Conservation (phyloP, 306 rosid genomes). For the Ochetophila trinervis region DNA sequence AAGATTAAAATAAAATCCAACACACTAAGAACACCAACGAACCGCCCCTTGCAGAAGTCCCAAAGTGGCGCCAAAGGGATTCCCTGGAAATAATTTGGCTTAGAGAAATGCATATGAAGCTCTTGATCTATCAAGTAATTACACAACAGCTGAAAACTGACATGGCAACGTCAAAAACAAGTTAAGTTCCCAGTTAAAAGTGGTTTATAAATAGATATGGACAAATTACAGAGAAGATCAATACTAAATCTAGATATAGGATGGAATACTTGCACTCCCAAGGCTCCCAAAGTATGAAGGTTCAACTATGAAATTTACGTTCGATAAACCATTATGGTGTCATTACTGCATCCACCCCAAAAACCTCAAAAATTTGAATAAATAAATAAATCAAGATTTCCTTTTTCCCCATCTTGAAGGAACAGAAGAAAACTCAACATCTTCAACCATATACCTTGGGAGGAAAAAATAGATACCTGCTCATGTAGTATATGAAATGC, state of each 20-base stretch:
- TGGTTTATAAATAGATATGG: too few relatives aligned
- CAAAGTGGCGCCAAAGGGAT: constrained; percentile 95
- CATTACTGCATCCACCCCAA: not conserved
- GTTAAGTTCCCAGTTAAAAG: too few relatives aligned
- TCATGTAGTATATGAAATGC: constrained; percentile 95
- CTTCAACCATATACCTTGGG: not conserved
- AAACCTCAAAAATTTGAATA: not conserved
- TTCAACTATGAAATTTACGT: not conserved
- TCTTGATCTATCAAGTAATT: constrained; percentile 23
- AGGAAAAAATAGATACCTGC: constrained; percentile 52
- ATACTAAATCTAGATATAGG: constrained; percentile 6
- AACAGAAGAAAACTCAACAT: not conserved
- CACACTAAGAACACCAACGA: constrained; percentile 95
- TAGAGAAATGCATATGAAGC: constrained; percentile 24
- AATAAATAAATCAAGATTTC: not conserved
- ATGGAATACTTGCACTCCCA: not conserved
- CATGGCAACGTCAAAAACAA: not conserved
- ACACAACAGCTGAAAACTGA: not conserved
- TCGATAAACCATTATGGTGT: not conserved
- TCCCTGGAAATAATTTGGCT: constrained; percentile 55
- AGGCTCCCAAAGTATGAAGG: not conserved
- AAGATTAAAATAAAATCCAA: constrained; percentile 89
- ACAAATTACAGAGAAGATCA: not conserved
- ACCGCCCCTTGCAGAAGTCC: constrained; percentile 79
- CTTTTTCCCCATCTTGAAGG: not conserved